These are phyloP conservation scores for Rhexocercosporidium sp. DNA, from an alignment of 2,329 filamentous ascomycete genomes.

Conservation along the genomic window DNA sequence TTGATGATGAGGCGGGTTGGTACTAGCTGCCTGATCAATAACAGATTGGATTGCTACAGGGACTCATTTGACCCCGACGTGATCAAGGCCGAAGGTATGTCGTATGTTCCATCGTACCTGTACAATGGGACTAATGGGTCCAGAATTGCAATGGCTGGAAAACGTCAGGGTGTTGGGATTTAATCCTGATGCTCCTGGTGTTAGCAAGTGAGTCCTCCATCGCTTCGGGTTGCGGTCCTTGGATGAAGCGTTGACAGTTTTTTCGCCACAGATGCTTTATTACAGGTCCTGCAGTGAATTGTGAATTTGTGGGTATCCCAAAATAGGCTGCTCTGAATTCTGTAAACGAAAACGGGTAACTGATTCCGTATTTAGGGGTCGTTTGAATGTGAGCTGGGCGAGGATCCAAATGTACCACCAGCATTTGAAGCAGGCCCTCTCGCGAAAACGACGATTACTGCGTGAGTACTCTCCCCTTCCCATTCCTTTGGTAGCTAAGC, in stretches of 20 bases:
- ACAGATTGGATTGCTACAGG: neutral
- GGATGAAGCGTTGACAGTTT: neutral
- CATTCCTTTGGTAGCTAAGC: neutral
- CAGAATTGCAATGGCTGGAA: slow-evolving; percentile 25
- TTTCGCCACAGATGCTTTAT: slow-evolving; percentile 23
- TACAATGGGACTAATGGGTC: neutral
- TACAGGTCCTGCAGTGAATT: slow-evolving; percentile 10
- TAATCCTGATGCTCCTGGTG: slow-evolving; percentile 25
- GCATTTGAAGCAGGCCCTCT: neutral
- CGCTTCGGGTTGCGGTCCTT: too few relatives aligned
- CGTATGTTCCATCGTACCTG: neutral
- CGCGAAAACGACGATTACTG: neutral
- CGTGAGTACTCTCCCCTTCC: neutral
- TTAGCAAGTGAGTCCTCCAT: slow-evolving; percentile 21
- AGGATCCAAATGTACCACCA: slow-evolving; percentile 25
- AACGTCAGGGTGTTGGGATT: slow-evolving; percentile 18
- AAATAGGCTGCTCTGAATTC: too few relatives aligned
- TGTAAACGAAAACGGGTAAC: neutral
- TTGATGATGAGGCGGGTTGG: neutral
- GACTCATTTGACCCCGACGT: slow-evolving; percentile 12
- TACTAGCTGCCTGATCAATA: neutral
- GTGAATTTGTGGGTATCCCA: slow-evolving; percentile 17
- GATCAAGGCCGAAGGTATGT: slow-evolving; percentile 18
- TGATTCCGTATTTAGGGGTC: slow-evolving; percentile 12
- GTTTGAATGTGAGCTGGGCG: slow-evolving; percentile 12